Evolutionary conservation across 257 asterid genomes (phyloP), one percentile per base, ranked within the genome.

Genomic region (Solanum ossicruentum): DNA sequence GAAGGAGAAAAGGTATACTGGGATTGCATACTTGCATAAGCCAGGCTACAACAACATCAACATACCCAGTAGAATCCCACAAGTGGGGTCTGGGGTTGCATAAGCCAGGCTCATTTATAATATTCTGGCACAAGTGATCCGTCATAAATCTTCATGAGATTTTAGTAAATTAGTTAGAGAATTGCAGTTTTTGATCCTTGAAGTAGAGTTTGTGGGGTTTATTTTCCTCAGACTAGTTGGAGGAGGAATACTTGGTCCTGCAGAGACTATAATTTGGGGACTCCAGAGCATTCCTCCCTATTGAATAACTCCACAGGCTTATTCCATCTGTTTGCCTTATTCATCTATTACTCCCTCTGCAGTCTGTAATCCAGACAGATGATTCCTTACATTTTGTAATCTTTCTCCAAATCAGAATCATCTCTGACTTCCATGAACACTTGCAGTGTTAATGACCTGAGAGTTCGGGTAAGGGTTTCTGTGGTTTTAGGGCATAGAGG

Each of bases 1-100:
- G 99, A 96, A 93, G 99, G 99, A 73, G 99, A 97, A 89, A 97
- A 97, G 98, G 99, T 97, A 88, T 39, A 28, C 65, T 77, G 63
- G 43, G 65, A 51, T 77, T 51, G 82, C 63, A 3, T 55, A 16
- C 60, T 51, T 77, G 47, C 82, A 51, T 77, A 77, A 51, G 23
- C 61, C 82, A 49, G 21, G 41, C 8, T 49, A n/a, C n/a, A n/a
- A n/a, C n/a, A n/a, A n/a, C n/a, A n/a, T n/a, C n/a, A n/a, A n/a
- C n/a, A n/a, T n/a, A n/a, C n/a, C n/a, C n/a, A n/a, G n/a, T n/a
- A n/a, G n/a, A n/a, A n/a, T n/a, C n/a, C n/a, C n/a, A n/a, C n/a
- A n/a, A n/a, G n/a, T n/a, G n/a, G n/a, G n/a, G n/a, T n/a, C n/a
- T n/a, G n/a, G n/a, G n/a, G n/a, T 51, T 77, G 47, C 82, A 51